Evolutionary conservation across 164 flowering plant genomes (phyloP), one percentile per base, ranked within the genome.

Genomic region (Nymphaea thermarum): DNA sequence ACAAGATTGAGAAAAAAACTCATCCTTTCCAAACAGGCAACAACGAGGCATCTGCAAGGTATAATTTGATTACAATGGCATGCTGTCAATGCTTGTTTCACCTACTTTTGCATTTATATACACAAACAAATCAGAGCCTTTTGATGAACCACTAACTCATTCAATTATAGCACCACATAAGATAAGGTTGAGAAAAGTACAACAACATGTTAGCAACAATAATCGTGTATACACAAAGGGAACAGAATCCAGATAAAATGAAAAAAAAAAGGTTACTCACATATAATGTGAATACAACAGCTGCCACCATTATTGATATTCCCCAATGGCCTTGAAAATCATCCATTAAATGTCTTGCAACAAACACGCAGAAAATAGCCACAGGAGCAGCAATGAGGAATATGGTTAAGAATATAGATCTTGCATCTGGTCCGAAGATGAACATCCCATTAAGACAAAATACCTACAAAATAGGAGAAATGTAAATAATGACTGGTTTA

Each of bases 361-460:
- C 93, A 76, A 85, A 89, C 62, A 82, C 80, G 68, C 98, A 93
- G 81, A 93, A 91, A 63, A 86, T 68, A 4, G 81, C 10, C 10
- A 87, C 86, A 11, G 98, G 98, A 65, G 86, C 94, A 66, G 77
- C 91, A 43, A 93, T 87, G 47, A 93, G 97, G 74, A 83, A 80
- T 73, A 93, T 80, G 47, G 97, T 91, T 73, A 91, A 76, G 41
- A 67, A 77, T 75, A 93, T 67, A 0, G 97, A 93, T 80, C 98
- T 85, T n/a, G 80, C 97, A 83, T 93, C 98, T 11, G 97, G 98
- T 67, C 98, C 98, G 82, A 93, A 91, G 68, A 93, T 84, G 74
- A 91, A 80, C 76, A 91, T 86, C 61, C 98, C 98, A 64, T 89
- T 87, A 72, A 87, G 84, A 42, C 83, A 87, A 80, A 93, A 93